These are phyloP conservation scores for Schoenoplectus triqueter DNA, from an alignment of 202 grass and related monocot species.

Conservation along the genomic window DNA sequence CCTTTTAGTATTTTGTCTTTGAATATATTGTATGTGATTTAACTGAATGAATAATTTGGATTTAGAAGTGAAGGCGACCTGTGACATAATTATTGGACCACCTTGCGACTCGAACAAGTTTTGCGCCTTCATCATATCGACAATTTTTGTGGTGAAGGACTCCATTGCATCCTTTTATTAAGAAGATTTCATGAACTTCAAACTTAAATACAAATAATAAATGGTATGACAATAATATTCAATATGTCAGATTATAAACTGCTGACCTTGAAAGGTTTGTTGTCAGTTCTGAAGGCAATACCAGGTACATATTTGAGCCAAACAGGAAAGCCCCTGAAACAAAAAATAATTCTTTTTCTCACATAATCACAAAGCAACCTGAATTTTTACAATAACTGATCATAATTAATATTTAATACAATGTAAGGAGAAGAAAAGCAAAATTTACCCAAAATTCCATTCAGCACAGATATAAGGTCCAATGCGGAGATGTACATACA, in stretches of 20 bases:
- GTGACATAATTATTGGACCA: constrained; percentile 92
- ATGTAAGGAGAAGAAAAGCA: constrained; percentile 28
- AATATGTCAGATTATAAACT: not conserved
- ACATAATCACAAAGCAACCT: not conserved
- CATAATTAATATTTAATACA: not conserved
- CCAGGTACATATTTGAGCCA: constrained; percentile 97
- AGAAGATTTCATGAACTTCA: not conserved
- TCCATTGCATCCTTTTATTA: constrained; percentile 76
- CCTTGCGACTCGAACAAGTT: constrained; percentile 80
- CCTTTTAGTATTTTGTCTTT: not conserved
- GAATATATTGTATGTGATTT: not conserved
- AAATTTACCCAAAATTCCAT: constrained; percentile 53
- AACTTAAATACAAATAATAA: constrained; percentile 30
- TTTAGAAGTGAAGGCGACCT: constrained; percentile 46
- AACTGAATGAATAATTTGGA: not conserved
- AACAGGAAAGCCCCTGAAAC: constrained; percentile 82
- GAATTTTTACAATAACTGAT: not conserved
- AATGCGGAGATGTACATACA: constrained; percentile 60
- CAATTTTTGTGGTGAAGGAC: constrained; percentile 83
- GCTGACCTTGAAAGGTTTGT: constrained; percentile 93
- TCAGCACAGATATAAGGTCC: constrained; percentile 65
- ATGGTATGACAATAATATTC: not conserved
- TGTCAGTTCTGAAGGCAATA: constrained; percentile 89
- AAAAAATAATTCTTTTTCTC: constrained; percentile 21
- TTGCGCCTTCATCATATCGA: constrained; percentile 92